phyloP scores from a whole-genome alignment of 768 basidiomycete genomes.

The Mycena alexandri region DNA sequence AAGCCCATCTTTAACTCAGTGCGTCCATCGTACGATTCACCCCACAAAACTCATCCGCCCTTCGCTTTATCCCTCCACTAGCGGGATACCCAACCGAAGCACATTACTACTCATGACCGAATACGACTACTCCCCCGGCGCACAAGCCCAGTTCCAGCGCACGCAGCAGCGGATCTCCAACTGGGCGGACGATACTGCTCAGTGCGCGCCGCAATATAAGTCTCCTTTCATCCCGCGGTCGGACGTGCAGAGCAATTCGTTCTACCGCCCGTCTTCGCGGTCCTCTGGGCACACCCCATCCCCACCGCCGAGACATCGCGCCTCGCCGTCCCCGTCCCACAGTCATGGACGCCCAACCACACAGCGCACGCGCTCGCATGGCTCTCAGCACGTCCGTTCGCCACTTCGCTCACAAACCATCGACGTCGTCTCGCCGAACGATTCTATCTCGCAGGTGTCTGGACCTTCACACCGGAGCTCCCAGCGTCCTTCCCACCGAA shows the following conservation, averaged over 20 bases:
- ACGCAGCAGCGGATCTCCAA: constrained; percentile 53
- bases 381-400: not conserved
- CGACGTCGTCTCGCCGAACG: constrained; percentile 15
- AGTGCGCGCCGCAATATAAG: constrained; percentile 25
- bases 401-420: constrained; percentile 23
- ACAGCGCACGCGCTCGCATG: not conserved
- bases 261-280: constrained; percentile 10
- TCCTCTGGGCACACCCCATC: not conserved
- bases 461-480: constrained; percentile 10
- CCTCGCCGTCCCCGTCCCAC: too few species aligned
- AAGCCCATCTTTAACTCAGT: constrained; percentile 12
- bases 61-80: not conserved
- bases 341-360: not conserved
- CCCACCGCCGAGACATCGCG: not conserved
- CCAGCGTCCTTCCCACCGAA: not conserved
- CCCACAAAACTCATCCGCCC: not conserved
- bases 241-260: constrained; percentile 22
- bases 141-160: constrained; percentile 51
- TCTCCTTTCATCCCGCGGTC: constrained; percentile 35
- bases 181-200: constrained; percentile 51
- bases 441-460: constrained; percentile 30
- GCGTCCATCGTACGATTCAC: constrained; percentile 12
- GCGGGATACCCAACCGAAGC: too few species aligned
- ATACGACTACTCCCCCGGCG: constrained; percentile 61
- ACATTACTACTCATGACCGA: constrained; percentile 54